These are phyloP conservation scores for Botryosphaeria dothidea DNA, from an alignment of 2,329 filamentous ascomycete genomes.

Conservation along the genomic window DNA sequence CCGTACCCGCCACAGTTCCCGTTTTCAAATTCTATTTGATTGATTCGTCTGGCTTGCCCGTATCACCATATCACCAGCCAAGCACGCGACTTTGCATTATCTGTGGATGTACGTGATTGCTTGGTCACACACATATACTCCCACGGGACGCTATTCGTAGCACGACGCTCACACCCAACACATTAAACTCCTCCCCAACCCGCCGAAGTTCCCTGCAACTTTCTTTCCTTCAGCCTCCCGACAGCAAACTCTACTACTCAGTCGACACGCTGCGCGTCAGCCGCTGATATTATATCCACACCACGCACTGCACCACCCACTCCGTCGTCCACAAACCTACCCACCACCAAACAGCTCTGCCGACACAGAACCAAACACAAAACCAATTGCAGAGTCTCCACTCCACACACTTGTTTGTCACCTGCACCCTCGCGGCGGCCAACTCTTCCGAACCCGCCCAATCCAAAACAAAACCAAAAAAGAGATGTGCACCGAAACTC, in stretches of 20 bases:
- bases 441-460: no score
- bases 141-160: neutral
- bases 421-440: no score
- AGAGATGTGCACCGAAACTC: slow-evolving; percentile 12
- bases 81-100: neutral
- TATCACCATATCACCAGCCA: neutral
- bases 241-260: neutral
- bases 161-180: neutral
- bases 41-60: neutral
- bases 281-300: neutral
- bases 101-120: neutral
- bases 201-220: neutral
- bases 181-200: neutral
- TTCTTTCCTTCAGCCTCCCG: neutral
- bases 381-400: no score
- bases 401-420: no score
- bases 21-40: neutral
- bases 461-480: neutral
- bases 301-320: neutral
- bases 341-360: neutral
- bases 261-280: neutral
- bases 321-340: neutral
- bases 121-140: neutral
- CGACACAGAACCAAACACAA: no score
- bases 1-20: neutral